A percentile compares a stretch with the other conserved stretches of the same genome.
Evolutionary conservation across 78 protist species (phyloP).

Genomic region (Dictyostelium discoideum): DNA sequence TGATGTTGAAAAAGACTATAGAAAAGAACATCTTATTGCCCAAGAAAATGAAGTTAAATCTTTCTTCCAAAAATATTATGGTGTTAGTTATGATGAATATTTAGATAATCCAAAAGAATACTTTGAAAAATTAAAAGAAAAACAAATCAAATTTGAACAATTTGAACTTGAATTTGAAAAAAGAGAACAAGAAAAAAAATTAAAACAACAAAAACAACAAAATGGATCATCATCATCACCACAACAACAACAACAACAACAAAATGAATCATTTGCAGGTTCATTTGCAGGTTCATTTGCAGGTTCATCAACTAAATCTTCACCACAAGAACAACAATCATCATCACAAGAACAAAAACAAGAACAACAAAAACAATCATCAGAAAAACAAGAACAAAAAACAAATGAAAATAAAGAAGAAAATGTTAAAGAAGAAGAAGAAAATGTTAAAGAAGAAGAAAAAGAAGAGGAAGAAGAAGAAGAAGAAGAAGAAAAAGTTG

Average conservation of each 20-base stretch:
- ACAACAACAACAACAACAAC: not conserved
- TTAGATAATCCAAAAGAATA: not conserved
- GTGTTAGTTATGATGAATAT: not conserved
- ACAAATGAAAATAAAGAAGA: not conserved
- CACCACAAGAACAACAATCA: not conserved
- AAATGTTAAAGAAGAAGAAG: not conserved
- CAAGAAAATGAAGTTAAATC: not conserved
- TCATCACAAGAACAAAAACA: not conserved
- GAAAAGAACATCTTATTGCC: no score
- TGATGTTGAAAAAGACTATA: not conserved
- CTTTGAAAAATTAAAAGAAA: not conserved
- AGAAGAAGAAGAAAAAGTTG: not conserved
- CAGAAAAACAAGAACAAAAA: not conserved
- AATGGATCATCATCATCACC: not conserved
- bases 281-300: not conserved
- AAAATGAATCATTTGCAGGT: not conserved
- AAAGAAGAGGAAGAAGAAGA: not conserved
- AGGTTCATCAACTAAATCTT: not conserved
- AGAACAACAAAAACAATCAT: not conserved
- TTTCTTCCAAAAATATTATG: not conserved
- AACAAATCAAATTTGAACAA: not conserved
- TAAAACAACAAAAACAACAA: not conserved
- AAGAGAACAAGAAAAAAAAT: not conserved
- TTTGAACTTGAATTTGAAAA: not conserved
- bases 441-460: not conserved